Conservation (phyloP, 108 stramenopile genomes). For the Aurantiochytrium sp. region DNA sequence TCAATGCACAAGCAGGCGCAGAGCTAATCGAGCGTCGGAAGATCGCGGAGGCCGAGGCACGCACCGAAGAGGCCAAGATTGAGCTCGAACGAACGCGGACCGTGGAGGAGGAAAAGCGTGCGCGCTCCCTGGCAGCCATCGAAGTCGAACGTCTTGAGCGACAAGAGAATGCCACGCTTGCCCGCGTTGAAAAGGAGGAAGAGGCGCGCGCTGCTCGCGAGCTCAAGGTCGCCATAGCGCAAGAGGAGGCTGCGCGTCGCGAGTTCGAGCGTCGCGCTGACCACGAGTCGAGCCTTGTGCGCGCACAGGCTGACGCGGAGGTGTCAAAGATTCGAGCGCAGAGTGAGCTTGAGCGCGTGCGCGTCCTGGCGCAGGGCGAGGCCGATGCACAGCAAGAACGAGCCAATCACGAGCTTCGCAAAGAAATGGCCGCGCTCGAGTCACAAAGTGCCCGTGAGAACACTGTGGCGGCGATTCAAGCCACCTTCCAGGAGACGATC, state of each 20-base stretch:
- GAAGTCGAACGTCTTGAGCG: neutral
- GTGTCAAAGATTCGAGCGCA: neutral
- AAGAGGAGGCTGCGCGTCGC: neutral
- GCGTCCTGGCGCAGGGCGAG: slow-evolving; percentile 83
- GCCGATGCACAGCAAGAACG: slow-evolving; percentile 89
- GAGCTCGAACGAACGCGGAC: slow-evolving; percentile 80
- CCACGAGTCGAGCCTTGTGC: neutral
- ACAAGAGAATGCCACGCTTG: neutral
- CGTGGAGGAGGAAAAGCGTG: slow-evolving; percentile 70
- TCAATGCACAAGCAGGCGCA: neutral
- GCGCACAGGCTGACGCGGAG: neutral
- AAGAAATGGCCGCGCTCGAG: slow-evolving; percentile 73
- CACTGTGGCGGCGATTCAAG: slow-evolving; percentile 76
- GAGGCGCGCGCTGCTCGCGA: neutral
- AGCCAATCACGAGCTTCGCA: slow-evolving; percentile 85
- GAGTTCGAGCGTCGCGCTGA: neutral
- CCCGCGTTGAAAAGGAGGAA: neutral
- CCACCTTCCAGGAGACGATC: slow-evolving; percentile 76
- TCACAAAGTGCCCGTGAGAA: slow-evolving; percentile 80
- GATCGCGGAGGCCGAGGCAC: neutral
- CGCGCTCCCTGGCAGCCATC: neutral
- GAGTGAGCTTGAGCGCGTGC: slow-evolving; percentile 56
- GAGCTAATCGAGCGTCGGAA: neutral
- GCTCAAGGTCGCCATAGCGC: neutral
- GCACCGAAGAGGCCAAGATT: neutral